These are phyloP conservation scores for Deinandra increscens DNA, from an alignment of 129 eudicot genomes.

Conservation along the genomic window DNA sequence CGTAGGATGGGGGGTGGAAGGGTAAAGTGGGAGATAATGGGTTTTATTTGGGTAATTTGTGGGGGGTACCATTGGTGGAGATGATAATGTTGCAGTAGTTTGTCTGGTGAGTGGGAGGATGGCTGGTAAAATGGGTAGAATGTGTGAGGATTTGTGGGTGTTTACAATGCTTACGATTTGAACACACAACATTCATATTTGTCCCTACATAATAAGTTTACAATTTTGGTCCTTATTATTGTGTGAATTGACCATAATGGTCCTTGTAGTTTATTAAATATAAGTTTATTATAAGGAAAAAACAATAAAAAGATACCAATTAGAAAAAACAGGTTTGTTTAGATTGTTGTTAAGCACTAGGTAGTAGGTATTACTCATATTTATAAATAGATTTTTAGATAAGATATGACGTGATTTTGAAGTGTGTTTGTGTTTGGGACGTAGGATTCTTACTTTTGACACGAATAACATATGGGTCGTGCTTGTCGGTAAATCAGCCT, in stretches of 20 bases:
- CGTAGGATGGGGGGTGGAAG: not conserved
- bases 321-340: too few species aligned
- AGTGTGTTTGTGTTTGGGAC: too few species aligned
- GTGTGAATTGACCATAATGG: not conserved
- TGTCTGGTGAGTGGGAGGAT: conserved; percentile 19
- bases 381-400: too few species aligned
- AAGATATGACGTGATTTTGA: too few species aligned
- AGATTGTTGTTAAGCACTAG: too few species aligned
- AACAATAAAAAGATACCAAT: too few species aligned
- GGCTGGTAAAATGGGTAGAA: conserved; percentile 29
- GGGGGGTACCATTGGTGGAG: conserved; percentile 31
- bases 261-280: not conserved
- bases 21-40: not conserved
- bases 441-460: too few species aligned
- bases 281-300: too few species aligned
- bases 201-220: not conserved
- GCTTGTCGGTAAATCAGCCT: too few species aligned
- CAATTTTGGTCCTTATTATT: not conserved
- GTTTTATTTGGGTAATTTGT: conserved; percentile 4
- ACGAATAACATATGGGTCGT: too few species aligned
- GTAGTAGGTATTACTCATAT: too few species aligned
- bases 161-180: conserved; percentile 20
- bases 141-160: conserved; percentile 27
- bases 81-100: conserved; percentile 30
- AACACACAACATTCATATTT: conserved; percentile 16